Evolutionary conservation across 2,329 filamentous ascomycete genomes (phyloP).

Genomic region (Stachybotrys echinatus): DNA sequence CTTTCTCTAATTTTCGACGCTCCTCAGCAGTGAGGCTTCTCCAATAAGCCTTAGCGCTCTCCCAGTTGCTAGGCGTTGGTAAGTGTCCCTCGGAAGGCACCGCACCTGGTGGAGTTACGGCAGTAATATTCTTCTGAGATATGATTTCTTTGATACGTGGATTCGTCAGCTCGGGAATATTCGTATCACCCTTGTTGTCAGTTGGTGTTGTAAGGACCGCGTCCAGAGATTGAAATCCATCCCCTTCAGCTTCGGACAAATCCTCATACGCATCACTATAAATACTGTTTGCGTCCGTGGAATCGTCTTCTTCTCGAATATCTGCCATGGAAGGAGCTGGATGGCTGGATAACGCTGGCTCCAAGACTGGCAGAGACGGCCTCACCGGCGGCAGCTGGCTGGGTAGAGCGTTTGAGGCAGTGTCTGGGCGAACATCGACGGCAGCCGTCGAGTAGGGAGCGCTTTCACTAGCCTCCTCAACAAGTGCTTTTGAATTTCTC

Average conservation of each 20-base stretch:
- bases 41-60: slow-evolving; percentile 65
- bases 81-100: slow-evolving; percentile 1
- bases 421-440: background rate
- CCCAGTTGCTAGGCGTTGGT: slow-evolving; percentile 50
- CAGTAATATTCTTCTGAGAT: slow-evolving; percentile 2
- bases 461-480: background rate
- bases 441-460: background rate
- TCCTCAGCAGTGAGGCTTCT: slow-evolving; percentile 58
- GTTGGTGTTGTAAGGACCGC: slow-evolving; percentile 52
- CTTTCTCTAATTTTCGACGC: slow-evolving; percentile 55
- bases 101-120: background rate
- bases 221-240: slow-evolving; percentile 68
- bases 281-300: slow-evolving; percentile 48
- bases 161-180: slow-evolving; percentile 16
- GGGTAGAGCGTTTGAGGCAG: background rate
- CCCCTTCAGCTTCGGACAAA: slow-evolving; percentile 56
- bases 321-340: slow-evolving; percentile 23
- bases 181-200: slow-evolving; percentile 21
- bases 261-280: slow-evolving; percentile 79
- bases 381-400: background rate
- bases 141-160: slow-evolving; percentile 11
- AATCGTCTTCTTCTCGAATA: slow-evolving; percentile 35
- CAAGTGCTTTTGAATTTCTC: background rate
- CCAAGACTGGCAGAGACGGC: slow-evolving; percentile 1
- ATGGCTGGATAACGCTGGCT: background rate